Base-by-base conservation (phyloP, 495 filamentous ascomycete genomes). In the Pseudoneurospora amorphoporcata region DNA sequence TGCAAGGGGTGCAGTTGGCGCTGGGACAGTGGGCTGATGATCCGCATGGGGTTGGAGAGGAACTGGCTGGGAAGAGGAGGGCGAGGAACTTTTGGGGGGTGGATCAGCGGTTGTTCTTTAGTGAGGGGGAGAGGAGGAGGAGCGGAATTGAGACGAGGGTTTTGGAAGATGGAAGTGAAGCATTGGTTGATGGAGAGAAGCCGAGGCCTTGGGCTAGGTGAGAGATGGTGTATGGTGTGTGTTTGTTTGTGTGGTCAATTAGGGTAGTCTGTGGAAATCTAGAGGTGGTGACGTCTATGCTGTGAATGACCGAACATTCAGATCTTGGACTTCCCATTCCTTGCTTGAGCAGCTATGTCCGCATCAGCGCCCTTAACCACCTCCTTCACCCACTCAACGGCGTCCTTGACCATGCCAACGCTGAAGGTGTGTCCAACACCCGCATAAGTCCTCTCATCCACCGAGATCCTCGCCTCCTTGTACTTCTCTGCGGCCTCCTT, bases 381-480 rank as follows among this genome's bases (percentile, higher is more conserved):
- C 69, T 88, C 85, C 32, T 85, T 80, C 37, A 95, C 83, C 76
- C 94, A 94, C 29, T 84, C 81, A 70, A 90, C 83, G 9, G 92
- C 88, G 79, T 93, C 92, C 53, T 83, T 82, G 68, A 88, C 83
- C 95, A 98, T 97, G 16, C 85, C 88, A 0, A 81, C 73, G 32
- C 88, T 92, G 72, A 93, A 91, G 41, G 88, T 86, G 81, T 98
- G 95, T 0, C 88, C 92, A 0, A 91, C 87, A 0, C 85, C 88
- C 14, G 89, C 82, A 77, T 92, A 96, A 29, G 94, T 86, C 45
- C 89, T 88, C 80, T 97, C 91, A 73, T 91, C 88, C 29, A 97
- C 83, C 37, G 84, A 84, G 8, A 93, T 81, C 8, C 81, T 82
- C 10, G 87, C 87, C 70, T 89, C 88, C 6, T 81, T 82, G 69